phyloP scores from a whole-genome alignment of 805 yeast genomes.

The Isabelozyma gotoi region DNA sequence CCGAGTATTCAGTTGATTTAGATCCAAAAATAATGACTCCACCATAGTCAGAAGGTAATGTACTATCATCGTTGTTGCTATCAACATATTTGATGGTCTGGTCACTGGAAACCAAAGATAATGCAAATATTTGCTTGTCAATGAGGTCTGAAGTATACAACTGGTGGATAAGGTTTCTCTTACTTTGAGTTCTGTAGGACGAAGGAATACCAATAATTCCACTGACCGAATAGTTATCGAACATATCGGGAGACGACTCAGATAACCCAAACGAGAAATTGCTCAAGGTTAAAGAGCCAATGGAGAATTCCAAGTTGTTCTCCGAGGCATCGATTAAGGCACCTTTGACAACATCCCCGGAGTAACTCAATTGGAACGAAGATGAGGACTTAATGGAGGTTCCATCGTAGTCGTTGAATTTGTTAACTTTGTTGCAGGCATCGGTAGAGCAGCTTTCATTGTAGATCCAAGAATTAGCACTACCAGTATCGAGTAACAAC shows the following conservation, averaged over 20 bases:
- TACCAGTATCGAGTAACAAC: slow-evolving; percentile 63
- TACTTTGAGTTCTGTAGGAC: slow-evolving; percentile 29
- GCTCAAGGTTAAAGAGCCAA: slow-evolving; percentile 27
- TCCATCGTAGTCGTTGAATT: slow-evolving; percentile 19
- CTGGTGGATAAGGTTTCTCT: slow-evolving; percentile 41
- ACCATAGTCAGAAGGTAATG: slow-evolving; percentile 29
- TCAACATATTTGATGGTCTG: slow-evolving; percentile 13
- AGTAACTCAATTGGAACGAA: slow-evolving; percentile 50
- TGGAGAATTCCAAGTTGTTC: slow-evolving; percentile 30
- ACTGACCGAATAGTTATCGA: slow-evolving; percentile 50
- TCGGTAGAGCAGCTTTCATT: slow-evolving; percentile 46
- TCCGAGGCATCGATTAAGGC: slow-evolving; percentile 33
- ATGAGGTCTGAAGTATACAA: slow-evolving; percentile 34
- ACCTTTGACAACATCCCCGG: slow-evolving; percentile 56
- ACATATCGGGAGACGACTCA: slow-evolving; percentile 49
- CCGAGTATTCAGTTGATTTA: slow-evolving; percentile 10
- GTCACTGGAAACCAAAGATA: slow-evolving; percentile 14
- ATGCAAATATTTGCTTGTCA: slow-evolving; percentile 37
- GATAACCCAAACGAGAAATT: slow-evolving; percentile 57
- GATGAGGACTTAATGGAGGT: slow-evolving; percentile 14
- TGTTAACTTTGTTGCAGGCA: slow-evolving; percentile 37
- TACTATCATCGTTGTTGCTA: slow-evolving; percentile 21
- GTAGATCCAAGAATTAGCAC: slow-evolving; percentile 64
- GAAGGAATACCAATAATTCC: slow-evolving; percentile 65
- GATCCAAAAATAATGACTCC: slow-evolving; percentile 27